These are phyloP conservation scores for Ormosia emarginata DNA, from an alignment of 306 rosid genomes.

Conservation along the genomic window DNA sequence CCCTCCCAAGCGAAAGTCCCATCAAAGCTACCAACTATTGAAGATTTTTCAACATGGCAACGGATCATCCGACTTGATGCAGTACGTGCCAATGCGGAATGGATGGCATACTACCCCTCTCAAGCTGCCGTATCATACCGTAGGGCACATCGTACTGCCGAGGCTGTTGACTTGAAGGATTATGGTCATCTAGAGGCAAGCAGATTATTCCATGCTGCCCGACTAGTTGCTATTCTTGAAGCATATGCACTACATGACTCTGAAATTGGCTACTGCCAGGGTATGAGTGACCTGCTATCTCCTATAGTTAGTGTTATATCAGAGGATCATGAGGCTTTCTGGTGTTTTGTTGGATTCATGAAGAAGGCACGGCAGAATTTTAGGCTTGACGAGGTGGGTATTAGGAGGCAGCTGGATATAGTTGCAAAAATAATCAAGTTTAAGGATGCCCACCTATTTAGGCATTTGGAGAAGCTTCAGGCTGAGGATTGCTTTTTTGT, in stretches of 20 bases:
- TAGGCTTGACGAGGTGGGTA: constrained; percentile 97
- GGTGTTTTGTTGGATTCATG: constrained; percentile 99
- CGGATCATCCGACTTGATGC: constrained; percentile 98
- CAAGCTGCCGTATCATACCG: constrained; percentile 64
- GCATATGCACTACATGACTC: constrained; percentile 93
- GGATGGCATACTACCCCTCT: constrained; percentile 70
- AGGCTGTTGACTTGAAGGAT: constrained; percentile 96
- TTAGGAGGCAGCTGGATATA: constrained; percentile 78
- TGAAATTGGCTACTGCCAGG: constrained; percentile 99
- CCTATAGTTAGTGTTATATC: constrained; percentile 77
- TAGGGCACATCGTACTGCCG: constrained; percentile 68
- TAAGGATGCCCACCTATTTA: constrained; percentile 83
- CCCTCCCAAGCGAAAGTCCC: constrained; percentile 43
- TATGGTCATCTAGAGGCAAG: constrained; percentile 79
- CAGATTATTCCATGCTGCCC: constrained; percentile 86
- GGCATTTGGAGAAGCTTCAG: constrained; percentile 91
- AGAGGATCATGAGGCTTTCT: constrained; percentile 95
- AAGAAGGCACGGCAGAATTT: constrained; percentile 96
- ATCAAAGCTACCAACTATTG: constrained; percentile 45
- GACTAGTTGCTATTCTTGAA: constrained; percentile 93
- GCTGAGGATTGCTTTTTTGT: constrained; percentile 99
- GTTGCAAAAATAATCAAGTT: constrained; percentile 82
- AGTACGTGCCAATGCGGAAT: constrained; percentile 85
- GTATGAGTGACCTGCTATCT: constrained; percentile 97
- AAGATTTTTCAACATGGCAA: constrained; percentile 93